Evolutionary conservation across 2,329 filamentous ascomycete species (phyloP).

Genomic region (Ascomycota sp.): DNA sequence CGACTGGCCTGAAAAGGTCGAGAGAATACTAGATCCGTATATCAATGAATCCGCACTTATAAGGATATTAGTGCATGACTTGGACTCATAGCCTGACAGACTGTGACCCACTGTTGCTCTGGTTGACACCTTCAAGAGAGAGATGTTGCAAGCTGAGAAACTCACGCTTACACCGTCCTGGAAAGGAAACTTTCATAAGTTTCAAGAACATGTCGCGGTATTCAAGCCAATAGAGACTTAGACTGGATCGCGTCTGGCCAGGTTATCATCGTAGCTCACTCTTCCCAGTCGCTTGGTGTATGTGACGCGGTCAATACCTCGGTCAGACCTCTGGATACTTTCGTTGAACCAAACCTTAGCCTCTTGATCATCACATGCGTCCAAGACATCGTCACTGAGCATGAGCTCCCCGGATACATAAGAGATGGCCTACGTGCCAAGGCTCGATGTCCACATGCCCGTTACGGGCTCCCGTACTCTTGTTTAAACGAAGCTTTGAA

Average conservation of each 20-base stretch:
- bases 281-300: conserved; percentile 2
- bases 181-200: too few relatives aligned
- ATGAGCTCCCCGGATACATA: conserved; percentile 1
- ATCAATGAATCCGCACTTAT: conserved; percentile 1
- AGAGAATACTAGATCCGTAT: conserved; percentile 1
- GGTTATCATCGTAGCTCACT: conserved; percentile 1
- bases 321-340: neutral
- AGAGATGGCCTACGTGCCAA: conserved; percentile 1
- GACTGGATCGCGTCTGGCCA: too few relatives aligned
- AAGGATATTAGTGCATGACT: conserved; percentile 1
- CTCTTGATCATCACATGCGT: conserved; percentile 1
- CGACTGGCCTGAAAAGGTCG: conserved; percentile 2
- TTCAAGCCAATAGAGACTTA: too few relatives aligned
- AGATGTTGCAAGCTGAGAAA: too few relatives aligned
- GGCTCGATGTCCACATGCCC: conserved; percentile 1
- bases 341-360: conserved; percentile 1
- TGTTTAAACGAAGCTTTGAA: conserved; percentile 2
- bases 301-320: conserved; percentile 2
- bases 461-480: neutral
- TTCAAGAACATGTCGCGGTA: too few relatives aligned
- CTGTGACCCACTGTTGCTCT: too few relatives aligned
- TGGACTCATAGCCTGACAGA: neutral
- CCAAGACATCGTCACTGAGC: conserved; percentile 1
- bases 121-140: too few relatives aligned
- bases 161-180: too few relatives aligned